Conservation (phyloP, 176 grass and related monocot species). For the Raddia distichophylla region DNA sequence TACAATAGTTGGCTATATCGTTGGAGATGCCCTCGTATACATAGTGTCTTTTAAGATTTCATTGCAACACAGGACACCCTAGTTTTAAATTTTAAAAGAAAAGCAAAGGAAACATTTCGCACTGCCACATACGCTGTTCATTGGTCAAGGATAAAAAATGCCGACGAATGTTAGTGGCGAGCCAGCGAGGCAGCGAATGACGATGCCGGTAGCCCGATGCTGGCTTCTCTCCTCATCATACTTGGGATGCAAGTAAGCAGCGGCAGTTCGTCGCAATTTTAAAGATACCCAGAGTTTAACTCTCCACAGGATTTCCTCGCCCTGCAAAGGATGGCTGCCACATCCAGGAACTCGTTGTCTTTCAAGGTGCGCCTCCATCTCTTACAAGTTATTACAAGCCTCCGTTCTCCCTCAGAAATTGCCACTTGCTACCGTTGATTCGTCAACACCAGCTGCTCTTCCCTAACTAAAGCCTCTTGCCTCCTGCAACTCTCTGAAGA, state of each 20-base stretch:
- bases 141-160: not conserved
- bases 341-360: not conserved
- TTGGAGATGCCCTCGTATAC: too few relatives aligned
- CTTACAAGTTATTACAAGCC: not conserved
- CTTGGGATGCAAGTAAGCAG: conserved; percentile 35
- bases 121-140: not conserved
- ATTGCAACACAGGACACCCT: too few relatives aligned
- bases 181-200: too few relatives aligned
- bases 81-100: too few relatives aligned
- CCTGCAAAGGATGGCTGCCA: conserved; percentile 16
- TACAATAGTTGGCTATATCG: too few relatives aligned
- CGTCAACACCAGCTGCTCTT: not conserved
- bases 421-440: not conserved
- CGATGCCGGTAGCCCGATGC: too few relatives aligned
- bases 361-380: conserved; percentile 27
- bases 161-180: not conserved
- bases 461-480: not conserved
- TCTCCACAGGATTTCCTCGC: not conserved
- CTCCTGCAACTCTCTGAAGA: conserved; percentile 29
- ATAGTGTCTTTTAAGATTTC: too few relatives aligned
- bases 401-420: not conserved
- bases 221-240: not conserved
- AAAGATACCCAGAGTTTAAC: too few relatives aligned
- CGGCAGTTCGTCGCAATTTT: not conserved
- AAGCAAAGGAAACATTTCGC: not conserved